These are phyloP conservation scores for Hypoxylon crocopeplum DNA, from an alignment of 495 filamentous ascomycete genomes.

Conservation along the genomic window DNA sequence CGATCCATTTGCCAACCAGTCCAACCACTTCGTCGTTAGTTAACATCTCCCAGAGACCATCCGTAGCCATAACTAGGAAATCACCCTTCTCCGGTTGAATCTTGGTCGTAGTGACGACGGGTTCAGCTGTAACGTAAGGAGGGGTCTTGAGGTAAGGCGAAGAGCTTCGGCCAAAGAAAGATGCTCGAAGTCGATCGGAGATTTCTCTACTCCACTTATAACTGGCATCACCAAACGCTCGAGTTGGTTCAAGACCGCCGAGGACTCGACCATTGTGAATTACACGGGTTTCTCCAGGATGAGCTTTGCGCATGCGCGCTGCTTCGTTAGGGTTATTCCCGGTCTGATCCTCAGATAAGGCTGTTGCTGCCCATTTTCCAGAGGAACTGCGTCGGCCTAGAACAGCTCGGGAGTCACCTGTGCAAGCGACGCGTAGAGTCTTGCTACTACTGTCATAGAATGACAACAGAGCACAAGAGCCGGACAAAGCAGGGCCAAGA, in stretches of 20 bases:
- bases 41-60: slow-evolving; percentile 99
- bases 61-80: slow-evolving; percentile 95
- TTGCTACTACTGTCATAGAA: slow-evolving; percentile 92
- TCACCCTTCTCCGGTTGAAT: slow-evolving; percentile 90
- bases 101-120: slow-evolving; percentile 92
- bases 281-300: slow-evolving; percentile 87
- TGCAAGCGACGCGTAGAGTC: slow-evolving; percentile 87
- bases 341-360: slow-evolving; percentile 92
- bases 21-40: slow-evolving; percentile 98
- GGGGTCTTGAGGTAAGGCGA: slow-evolving; percentile 81
- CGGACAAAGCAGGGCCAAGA: slow-evolving; percentile 90
- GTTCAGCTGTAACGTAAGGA: slow-evolving; percentile 97
- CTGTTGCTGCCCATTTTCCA: slow-evolving; percentile 92
- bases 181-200: slow-evolving; percentile 76
- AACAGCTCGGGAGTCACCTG: slow-evolving; percentile 92
- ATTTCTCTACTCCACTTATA: slow-evolving; percentile 95
- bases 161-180: slow-evolving; percentile 84
- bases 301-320: slow-evolving; percentile 77
- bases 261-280: slow-evolving; percentile 87
- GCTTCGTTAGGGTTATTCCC: slow-evolving; percentile 84
- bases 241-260: slow-evolving; percentile 86
- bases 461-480: slow-evolving; percentile 92
- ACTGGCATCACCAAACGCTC: slow-evolving; percentile 93
- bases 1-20: slow-evolving; percentile 95
- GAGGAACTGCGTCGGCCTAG: slow-evolving; percentile 77